Base-by-base conservation (phyloP, 306 rosid genomes). In the Lagenaria siceraria region DNA sequence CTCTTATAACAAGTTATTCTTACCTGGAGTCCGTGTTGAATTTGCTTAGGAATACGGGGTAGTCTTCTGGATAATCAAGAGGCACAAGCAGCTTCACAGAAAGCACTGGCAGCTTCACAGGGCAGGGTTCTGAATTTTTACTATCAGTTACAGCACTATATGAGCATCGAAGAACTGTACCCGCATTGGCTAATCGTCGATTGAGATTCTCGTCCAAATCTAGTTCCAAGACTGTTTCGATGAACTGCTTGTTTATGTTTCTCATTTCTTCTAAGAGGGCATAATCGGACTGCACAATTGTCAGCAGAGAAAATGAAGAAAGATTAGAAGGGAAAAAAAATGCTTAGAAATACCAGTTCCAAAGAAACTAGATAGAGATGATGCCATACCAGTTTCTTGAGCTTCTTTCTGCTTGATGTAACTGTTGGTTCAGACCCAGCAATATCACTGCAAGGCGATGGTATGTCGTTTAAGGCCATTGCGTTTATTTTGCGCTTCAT, bases 191-290 rank as follows among this genome's bases (percentile, higher is more conserved):
- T 8, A 53, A 52, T 73, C 15, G 62, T 25, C 31, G 12, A 51
- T 51, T 29, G 19, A 51, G 27, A 10, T 31, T 73, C 29, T 73
- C 46, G 4, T 54, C 46, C 43, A 42, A 10, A 17, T 49, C 62
- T 3, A 73, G 35, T 52, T 73, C 77, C 33, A 73, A 11, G 27
- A 73, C 77, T 10, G 77, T 73, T 27, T 73, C 77, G 33, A 73
- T 5, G 42, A 73, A 73, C 46, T 31, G 77, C 12, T 11, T 54
- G 62, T 73, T 73, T 73, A 73, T 52, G 61, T 52, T 73, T 73
- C 48, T 73, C 62, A 73, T 51, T 29, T 73, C 77, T 29, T 73
- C 77, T 59, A 73, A 73, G 12, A 73, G 62, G n/a, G 77, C 10
- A 49, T 19, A 5, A 36, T 52, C 77, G 18, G 60, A 9, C 77